These are phyloP conservation scores for Trametes gibbosa DNA, from an alignment of 768 basidiomycete genomes.

Conservation along the genomic window DNA sequence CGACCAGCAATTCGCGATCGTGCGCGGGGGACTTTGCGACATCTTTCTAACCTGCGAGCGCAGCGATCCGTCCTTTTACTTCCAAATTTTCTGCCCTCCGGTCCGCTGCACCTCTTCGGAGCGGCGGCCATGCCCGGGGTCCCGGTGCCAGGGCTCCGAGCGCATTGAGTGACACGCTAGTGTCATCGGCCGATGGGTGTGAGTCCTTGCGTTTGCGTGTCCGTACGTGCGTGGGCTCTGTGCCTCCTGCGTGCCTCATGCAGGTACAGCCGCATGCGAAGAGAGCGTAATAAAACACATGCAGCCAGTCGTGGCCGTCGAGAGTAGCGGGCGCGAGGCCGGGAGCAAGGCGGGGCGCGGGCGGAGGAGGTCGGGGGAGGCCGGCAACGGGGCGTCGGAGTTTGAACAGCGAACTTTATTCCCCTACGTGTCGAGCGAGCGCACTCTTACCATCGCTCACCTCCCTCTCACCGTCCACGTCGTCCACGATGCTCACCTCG, in stretches of 20 bases:
- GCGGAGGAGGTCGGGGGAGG: constrained; percentile 21
- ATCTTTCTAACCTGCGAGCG: constrained; percentile 11
- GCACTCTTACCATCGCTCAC: constrained; percentile 22
- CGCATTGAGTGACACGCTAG: too few species aligned
- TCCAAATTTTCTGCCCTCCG: constrained; percentile 13
- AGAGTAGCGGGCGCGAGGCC: constrained; percentile 3
- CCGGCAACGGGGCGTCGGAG: constrained; percentile 28
- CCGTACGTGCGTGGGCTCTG: background rate
- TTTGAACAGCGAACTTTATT: constrained; percentile 31
- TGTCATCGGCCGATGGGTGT: constrained; percentile 14
- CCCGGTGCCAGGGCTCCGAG: constrained; percentile 8
- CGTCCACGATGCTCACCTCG: constrained; percentile 72
- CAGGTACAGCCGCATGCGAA: background rate
- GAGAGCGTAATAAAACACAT: background rate
- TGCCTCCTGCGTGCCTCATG: background rate
- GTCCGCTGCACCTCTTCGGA: background rate
- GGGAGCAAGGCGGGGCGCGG: constrained; percentile 3
- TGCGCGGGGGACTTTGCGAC: constrained; percentile 11
- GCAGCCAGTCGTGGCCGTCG: background rate
- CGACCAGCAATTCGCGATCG: constrained; percentile 1
- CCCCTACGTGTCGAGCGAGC: constrained; percentile 24
- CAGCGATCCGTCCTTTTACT: background rate
- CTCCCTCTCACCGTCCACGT: constrained; percentile 30
- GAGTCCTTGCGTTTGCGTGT: background rate
- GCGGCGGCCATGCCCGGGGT: constrained; percentile 9